Evolutionary conservation across 805 yeast species (phyloP), one percentile per base, ranked within the genome.

Genomic region (Saccharomyces paradoxus): DNA sequence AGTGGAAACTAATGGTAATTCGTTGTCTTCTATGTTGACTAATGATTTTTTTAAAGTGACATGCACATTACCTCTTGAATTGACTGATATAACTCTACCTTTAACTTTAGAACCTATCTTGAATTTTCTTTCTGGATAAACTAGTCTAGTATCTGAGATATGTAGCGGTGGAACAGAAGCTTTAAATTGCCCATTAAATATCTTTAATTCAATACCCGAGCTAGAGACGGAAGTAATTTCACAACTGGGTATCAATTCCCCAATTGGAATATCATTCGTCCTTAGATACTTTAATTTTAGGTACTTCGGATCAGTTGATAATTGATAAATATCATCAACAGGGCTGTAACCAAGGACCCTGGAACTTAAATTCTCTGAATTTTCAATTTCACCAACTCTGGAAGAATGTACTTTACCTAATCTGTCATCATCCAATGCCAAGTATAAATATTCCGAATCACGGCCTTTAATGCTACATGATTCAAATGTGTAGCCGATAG

Each of bases 41-140:
- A 94, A 73, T 1, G 96, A 82, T 71, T 91, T 95, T 70, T 90
- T 90, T 62, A 91, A 71, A 1, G 98, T 87, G 24, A 89, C 74
- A 41, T 74, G 71, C 48, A 90, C 73, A 50, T 77, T 80, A 31
- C 79, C 77, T 52, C 74, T 73, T 44, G 67, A 62, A 48, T 77
- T 72, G 24, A 80, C 77, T 52, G 71, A 76, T 60, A 89, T 70
- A 12, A 89, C 79, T 72, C 96, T 81, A 58, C 85, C 94, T 62
- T 79, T 86, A 30, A 89, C 88, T 60, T 84, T 86, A 47, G 86
- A 75, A 10, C 97, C 98, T 48, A 84, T 82, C 70, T 87, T 88
- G 77, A 85, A 92, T 64, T 89, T 89, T 75, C 94, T 81, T 71
- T 94, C 98, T 5, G 99, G 99, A 65, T 92, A 86, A 2, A 82